phyloP scores from a whole-genome alignment of 768 basidiomycete genomes.

The Exsudoporus frostii region DNA sequence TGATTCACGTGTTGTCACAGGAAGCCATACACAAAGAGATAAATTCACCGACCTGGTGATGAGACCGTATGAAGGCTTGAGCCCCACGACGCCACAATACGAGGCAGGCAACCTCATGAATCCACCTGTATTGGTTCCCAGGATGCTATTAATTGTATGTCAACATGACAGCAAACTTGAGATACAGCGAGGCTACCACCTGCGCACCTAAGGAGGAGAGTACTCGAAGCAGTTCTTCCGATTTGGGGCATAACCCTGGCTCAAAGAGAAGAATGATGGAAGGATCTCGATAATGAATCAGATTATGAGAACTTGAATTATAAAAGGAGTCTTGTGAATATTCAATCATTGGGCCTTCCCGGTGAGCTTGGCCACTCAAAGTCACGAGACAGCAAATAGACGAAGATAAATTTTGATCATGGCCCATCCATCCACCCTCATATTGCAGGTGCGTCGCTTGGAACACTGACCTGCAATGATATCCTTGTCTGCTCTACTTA shows the following conservation, averaged over 20 bases:
- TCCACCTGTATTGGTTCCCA: constrained; percentile 95
- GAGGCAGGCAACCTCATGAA: constrained; percentile 91
- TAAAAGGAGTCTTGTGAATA: too few relatives aligned
- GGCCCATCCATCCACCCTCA: neutral
- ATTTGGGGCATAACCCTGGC: too few relatives aligned
- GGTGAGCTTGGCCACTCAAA: too few relatives aligned
- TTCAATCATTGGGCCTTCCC: too few relatives aligned
- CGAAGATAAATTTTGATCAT: too few relatives aligned
- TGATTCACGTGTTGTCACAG: constrained; percentile 3
- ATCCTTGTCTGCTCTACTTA: too few relatives aligned
- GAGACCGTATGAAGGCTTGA: constrained; percentile 95
- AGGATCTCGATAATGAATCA: too few relatives aligned
- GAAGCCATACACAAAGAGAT: neutral
- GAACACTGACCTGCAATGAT: neutral
- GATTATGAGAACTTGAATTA: too few relatives aligned
- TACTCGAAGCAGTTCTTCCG: too few relatives aligned
- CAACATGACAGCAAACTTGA: neutral
- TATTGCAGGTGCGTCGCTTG: neutral
- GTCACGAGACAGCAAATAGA: too few relatives aligned
- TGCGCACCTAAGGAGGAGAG: too few relatives aligned
- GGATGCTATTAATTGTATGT: constrained; percentile 50
- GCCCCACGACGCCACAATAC: constrained; percentile 87
- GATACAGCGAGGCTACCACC: constrained; percentile 32
- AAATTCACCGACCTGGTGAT: constrained; percentile 64
- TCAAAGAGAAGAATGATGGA: too few relatives aligned